Conservation (phyloP, 257 asterid species). For the Forsythia suspensa region DNA sequence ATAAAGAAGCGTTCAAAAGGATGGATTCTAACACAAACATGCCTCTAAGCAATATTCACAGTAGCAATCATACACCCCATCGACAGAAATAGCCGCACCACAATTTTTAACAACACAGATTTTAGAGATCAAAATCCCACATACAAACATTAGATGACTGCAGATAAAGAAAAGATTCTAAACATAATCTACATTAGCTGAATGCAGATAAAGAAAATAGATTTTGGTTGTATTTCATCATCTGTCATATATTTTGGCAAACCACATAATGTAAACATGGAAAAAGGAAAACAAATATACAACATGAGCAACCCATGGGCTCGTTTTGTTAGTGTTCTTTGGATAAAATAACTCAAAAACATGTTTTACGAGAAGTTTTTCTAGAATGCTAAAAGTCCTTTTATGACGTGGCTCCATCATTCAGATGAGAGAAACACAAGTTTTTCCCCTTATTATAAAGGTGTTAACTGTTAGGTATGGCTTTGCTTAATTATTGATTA, state of each 20-base stretch:
- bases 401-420: neutral
- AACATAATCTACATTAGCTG: neutral
- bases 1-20: neutral
- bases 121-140: neutral
- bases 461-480: neutral
- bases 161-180: too few species aligned
- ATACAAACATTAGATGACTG: neutral
- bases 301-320: neutral
- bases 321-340: neutral
- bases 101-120: neutral
- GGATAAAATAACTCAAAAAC: neutral
- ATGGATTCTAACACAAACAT: neutral
- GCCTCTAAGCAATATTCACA: neutral
- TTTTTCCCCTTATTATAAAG: neutral
- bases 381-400: neutral
- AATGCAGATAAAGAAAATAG: too few species aligned
- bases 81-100: neutral
- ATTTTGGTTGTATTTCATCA: neutral
- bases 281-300: neutral
- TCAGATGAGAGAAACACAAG: neutral
- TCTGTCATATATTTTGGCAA: neutral
- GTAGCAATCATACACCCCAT: too few species aligned
- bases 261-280: neutral
- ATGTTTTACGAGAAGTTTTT: neutral
- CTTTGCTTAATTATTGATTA: neutral